These are phyloP conservation scores for Aaosphaeria pasadenensis DNA, from an alignment of 2,329 filamentous ascomycete genomes.

Conservation along the genomic window DNA sequence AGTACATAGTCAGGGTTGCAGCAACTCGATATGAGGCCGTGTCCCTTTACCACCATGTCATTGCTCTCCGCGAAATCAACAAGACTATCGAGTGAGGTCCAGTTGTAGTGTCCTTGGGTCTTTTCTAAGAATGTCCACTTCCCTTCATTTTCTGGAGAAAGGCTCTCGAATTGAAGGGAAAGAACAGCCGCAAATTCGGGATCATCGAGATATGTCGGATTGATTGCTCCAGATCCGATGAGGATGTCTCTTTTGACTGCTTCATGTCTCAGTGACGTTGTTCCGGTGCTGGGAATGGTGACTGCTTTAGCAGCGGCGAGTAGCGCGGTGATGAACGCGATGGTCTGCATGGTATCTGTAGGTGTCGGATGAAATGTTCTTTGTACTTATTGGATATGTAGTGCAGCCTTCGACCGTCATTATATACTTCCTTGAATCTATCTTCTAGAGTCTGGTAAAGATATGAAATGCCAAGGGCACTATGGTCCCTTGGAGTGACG, in stretches of 20 bases:
- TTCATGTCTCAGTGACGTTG: constrained; percentile 2
- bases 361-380: too few species aligned
- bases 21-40: constrained; percentile 8
- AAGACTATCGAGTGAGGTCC: constrained; percentile 1
- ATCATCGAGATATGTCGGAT: constrained; percentile 4
- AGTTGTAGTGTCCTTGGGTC: constrained; percentile 3
- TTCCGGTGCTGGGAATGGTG: constrained; percentile 1
- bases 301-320: neutral
- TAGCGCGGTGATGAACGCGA: neutral
- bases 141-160: constrained; percentile 7
- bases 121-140: constrained; percentile 5
- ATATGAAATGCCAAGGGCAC: too few species aligned
- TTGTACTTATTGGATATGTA: too few species aligned
- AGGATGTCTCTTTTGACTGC: constrained; percentile 2
- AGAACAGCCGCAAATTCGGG: constrained; percentile 4
- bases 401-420: too few species aligned
- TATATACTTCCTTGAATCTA: too few species aligned
- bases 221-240: constrained; percentile 3
- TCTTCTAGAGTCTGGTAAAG: too few species aligned
- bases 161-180: constrained; percentile 4
- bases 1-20: constrained; percentile 5
- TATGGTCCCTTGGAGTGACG: too few species aligned
- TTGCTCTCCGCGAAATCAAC: constrained; percentile 2
- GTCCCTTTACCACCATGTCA: constrained; percentile 6
- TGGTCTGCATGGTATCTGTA: too few species aligned